Evolutionary conservation across 2,329 filamentous ascomycete species (phyloP), one percentile per base, ranked within the genome.

Genomic region (Cladosporium phlei): DNA sequence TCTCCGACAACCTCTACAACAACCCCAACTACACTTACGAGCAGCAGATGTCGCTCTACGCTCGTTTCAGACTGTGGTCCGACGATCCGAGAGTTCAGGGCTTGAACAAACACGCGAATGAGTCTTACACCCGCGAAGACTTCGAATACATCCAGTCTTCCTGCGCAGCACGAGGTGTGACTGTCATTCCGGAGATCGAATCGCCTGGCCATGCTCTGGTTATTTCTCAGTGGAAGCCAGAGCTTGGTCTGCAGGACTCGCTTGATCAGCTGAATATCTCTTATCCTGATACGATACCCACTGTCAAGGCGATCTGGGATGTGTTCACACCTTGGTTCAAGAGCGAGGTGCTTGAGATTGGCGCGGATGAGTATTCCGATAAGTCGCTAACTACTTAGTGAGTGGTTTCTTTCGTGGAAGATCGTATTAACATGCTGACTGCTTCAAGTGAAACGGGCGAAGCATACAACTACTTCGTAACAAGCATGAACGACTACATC

Each of bases 121-220:
- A 82, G 53, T 78, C 77, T 0, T 77, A 80, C 35, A 73, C 71
- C 0, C 65, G 67, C 5, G 59, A 63, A 0, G 69, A 77, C 5
- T 79, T 78, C 50, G 73, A 77, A 16, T 62, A 70, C 1, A 69
- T 82, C 5, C 76, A 82, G 53, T 54, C 59, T 0, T 64, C 69
- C 30, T 82, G 79, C 51, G 77, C 72, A 0, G 61, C 68, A 1
- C 69, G 77, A 4, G 79, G 79, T 3, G 72, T 82, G 1, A 79
- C 78, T 0, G 64, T 82, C 1, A 67, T 81, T 3, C 78, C 78
- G 0, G 79, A 82, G 57, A 78, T 82, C 19, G 79, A 82, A 56
- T 70, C 76, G 0, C 78, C 79, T 0, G 78, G 78, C 0, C 79
- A 82, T 50, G 71, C 74, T 1, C 61, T 82, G 1, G 70, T 72